These are phyloP conservation scores for Mallotus japonicus DNA, from an alignment of 441 rosid species.

Conservation along the genomic window DNA sequence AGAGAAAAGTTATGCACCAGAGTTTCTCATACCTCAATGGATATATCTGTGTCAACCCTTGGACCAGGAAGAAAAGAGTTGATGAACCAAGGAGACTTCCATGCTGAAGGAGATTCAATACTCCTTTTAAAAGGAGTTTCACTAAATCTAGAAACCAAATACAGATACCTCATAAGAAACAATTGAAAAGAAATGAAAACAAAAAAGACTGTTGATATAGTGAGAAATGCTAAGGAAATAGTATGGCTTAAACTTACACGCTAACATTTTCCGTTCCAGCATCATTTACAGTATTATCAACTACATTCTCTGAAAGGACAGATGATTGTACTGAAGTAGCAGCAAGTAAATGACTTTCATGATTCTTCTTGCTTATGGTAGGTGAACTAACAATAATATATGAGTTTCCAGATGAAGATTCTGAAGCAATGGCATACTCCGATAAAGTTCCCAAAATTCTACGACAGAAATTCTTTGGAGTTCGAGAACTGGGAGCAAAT, in stretches of 20 bases:
- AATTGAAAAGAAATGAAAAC: background rate
- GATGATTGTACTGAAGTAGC: slow-evolving; percentile 39
- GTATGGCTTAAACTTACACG: slow-evolving; percentile 49
- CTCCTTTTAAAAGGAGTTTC: slow-evolving; percentile 86
- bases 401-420: slow-evolving; percentile 50
- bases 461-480: slow-evolving; percentile 50
- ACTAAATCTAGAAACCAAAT: slow-evolving; percentile 57
- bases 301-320: slow-evolving; percentile 36
- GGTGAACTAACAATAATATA: slow-evolving; percentile 54
- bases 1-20: background rate
- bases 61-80: slow-evolving; percentile 84
- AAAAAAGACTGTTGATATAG: background rate
- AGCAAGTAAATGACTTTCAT: slow-evolving; percentile 39
- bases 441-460: slow-evolving; percentile 41
- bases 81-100: slow-evolving; percentile 97
- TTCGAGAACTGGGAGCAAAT: slow-evolving; percentile 36
- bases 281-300: slow-evolving; percentile 40
- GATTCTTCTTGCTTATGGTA: slow-evolving; percentile 42
- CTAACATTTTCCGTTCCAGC: slow-evolving; percentile 46
- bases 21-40: slow-evolving; percentile 65
- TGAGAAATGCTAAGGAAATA: background rate
- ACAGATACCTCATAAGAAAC: slow-evolving; percentile 7
- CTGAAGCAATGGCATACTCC: slow-evolving; percentile 43
- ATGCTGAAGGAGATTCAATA: slow-evolving; percentile 94
- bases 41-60: slow-evolving; percentile 76